Conservation (phyloP, 768 basidiomycete species). For the Rhizopogon salebrosus region DNA sequence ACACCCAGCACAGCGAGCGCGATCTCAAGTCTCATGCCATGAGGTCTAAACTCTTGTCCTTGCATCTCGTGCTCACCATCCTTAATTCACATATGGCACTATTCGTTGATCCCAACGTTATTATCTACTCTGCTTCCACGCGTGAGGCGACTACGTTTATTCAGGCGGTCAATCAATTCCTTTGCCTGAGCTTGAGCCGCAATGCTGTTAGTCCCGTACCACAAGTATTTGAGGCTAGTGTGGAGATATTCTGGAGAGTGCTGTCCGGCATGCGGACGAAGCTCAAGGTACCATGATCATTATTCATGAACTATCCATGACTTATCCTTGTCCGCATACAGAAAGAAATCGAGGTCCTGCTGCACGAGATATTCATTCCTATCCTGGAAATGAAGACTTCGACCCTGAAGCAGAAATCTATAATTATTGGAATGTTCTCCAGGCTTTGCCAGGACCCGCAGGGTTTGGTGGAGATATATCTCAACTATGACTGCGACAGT, state of each 20-base stretch:
- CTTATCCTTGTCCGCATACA: constrained; percentile 27
- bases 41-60: constrained; percentile 91
- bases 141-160: constrained; percentile 86
- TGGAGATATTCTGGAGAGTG: constrained; percentile 98
- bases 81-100: constrained; percentile 87
- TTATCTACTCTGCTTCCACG: constrained; percentile 87
- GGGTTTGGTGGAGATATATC: constrained; percentile 94
- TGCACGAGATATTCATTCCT: constrained; percentile 98
- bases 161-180: constrained; percentile 93
- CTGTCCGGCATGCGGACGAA: constrained; percentile 92
- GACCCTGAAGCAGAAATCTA: constrained; percentile 90
- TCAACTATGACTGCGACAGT: constrained; percentile 98
- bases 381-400: constrained; percentile 98
- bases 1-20: constrained; percentile 60
- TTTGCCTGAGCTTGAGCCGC: constrained; percentile 86
- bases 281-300: constrained; percentile 63
- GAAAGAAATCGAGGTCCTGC: constrained; percentile 99
- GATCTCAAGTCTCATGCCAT: constrained; percentile 95
- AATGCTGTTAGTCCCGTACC: constrained; percentile 94
- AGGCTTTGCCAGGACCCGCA: constrained; percentile 94
- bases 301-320: constrained; percentile 1
- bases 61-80: constrained; percentile 91
- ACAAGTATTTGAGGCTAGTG: constrained; percentile 96
- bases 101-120: constrained; percentile 82
- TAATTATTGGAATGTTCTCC: constrained; percentile 83